Conservation (phyloP, 2,329 filamentous ascomycete species). For the Epichloe aotearoae region DNA sequence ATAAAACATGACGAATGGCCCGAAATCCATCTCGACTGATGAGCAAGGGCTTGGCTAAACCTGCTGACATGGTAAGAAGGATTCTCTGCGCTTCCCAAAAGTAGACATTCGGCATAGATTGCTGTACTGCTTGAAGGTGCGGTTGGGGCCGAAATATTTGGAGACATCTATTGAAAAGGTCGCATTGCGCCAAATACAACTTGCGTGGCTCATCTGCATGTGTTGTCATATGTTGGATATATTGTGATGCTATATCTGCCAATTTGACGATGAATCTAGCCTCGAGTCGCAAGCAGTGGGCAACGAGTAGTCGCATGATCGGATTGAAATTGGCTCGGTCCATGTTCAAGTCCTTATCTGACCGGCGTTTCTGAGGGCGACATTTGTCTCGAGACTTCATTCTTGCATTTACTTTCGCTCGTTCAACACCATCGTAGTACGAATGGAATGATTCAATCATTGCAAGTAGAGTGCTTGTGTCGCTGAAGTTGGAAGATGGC, state of each 20-base stretch:
- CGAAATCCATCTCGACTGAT: conserved; percentile 38
- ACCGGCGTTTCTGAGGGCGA: neutral
- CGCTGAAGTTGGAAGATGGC: conserved; percentile 12
- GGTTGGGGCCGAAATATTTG: conserved; percentile 14
- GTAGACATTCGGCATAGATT: conserved; percentile 17
- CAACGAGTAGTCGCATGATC: conserved; percentile 14
- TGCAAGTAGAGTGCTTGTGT: conserved; percentile 11
- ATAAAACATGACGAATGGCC: conserved; percentile 39
- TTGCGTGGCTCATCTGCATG: conserved; percentile 7
- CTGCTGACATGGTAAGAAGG: conserved; percentile 38
- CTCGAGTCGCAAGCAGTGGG: conserved; percentile 20
- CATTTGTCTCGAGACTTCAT: neutral
- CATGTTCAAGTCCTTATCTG: neutral
- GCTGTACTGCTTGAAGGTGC: conserved; percentile 12
- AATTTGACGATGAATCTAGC: conserved; percentile 20
- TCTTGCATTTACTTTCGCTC: too few relatives aligned
- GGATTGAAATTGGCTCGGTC: conserved; percentile 12
- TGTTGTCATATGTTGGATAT: conserved; percentile 13
- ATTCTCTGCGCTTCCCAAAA: conserved; percentile 44
- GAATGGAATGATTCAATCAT: conserved; percentile 15
- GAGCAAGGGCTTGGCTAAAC: conserved; percentile 33
- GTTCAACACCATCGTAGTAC: conserved; percentile 5
- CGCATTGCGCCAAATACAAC: conserved; percentile 16
- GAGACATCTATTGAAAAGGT: conserved; percentile 19
- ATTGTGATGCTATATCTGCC: conserved; percentile 14